Conservation (phyloP, 179 eudicot species). For the Silene coronaria region DNA sequence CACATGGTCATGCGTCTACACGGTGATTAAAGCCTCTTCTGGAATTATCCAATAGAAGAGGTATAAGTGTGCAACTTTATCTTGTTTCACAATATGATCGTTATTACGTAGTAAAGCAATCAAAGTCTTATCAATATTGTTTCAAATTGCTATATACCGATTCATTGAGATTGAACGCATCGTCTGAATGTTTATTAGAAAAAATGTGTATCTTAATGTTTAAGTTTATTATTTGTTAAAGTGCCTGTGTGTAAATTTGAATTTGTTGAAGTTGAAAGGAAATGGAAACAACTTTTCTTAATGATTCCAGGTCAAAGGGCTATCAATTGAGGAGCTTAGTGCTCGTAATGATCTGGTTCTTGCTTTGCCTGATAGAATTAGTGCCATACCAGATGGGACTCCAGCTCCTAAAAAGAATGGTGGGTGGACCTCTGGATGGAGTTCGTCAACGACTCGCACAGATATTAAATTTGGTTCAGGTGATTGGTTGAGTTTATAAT, state of each 20-base stretch:
- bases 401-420: constrained; percentile 71
- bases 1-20: neutral
- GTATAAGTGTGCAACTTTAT: neutral
- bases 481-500: constrained; percentile 25
- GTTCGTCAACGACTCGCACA: constrained; percentile 67
- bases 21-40: neutral
- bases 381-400: constrained; percentile 90
- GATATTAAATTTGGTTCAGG: constrained; percentile 97
- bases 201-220: neutral
- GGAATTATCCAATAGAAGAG: neutral
- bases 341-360: constrained; percentile 88
- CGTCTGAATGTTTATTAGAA: neutral
- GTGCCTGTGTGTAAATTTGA: neutral
- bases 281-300: neutral
- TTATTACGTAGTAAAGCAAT: neutral
- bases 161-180: neutral
- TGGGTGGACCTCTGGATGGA: constrained; percentile 89
- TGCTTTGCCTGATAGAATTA: constrained; percentile 89
- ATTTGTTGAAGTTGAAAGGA: neutral
- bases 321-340: constrained; percentile 76
- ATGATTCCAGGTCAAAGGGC: constrained; percentile 76
- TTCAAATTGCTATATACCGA: neutral
- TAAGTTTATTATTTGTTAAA: neutral
- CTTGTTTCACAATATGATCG: neutral
- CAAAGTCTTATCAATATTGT: neutral